These are phyloP conservation scores for Chalciporus sphaerocephalus DNA, from an alignment of 768 basidiomycete genomes.

Conservation along the genomic window DNA sequence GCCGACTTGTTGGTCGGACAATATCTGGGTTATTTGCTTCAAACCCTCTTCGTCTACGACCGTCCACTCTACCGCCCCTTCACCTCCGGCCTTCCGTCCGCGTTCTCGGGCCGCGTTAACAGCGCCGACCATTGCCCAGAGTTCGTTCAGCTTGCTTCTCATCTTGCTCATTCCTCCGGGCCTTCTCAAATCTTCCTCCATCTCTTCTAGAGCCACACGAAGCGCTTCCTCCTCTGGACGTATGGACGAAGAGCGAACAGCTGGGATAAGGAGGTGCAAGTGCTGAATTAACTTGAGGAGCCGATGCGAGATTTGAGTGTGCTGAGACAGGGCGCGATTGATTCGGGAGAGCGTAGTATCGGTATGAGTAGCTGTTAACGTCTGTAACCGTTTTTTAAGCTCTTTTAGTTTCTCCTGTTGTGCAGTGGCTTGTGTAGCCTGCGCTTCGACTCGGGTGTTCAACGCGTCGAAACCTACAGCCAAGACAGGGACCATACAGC, in stretches of 20 bases:
- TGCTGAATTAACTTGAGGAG: conserved; percentile 69
- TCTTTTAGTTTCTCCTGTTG: conserved; percentile 72
- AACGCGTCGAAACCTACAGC: conserved; percentile 82
- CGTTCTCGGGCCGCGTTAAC: conserved; percentile 56
- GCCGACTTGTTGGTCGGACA: conserved; percentile 75
- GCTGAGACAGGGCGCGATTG: conserved; percentile 54
- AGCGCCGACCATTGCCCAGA: conserved; percentile 82
- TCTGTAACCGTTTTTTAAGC: conserved; percentile 57
- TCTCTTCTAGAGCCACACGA: conserved; percentile 63
- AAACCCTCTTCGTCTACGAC: conserved; percentile 87
- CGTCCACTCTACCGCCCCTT: conserved; percentile 59
- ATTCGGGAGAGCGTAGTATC: conserved; percentile 67
- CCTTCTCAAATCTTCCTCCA: conserved; percentile 65
- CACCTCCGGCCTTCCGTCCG: conserved; percentile 38
- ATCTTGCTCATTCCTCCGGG: conserved; percentile 52
- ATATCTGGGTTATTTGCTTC: conserved; percentile 71
- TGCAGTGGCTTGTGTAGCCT: conserved; percentile 57
- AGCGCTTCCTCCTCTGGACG: conserved; percentile 77
- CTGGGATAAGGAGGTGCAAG: conserved; percentile 73
- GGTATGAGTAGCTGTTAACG: conserved; percentile 58
- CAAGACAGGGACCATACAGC: conserved; percentile 71
- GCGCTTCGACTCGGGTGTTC: conserved; percentile 72
- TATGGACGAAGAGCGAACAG: conserved; percentile 68
- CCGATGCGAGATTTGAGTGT: conserved; percentile 68
- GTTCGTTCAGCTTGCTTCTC: conserved; percentile 71